These are phyloP conservation scores for Xerocomus amazonicus DNA, from an alignment of 1,284 basidiomycete species.

Conservation along the genomic window DNA sequence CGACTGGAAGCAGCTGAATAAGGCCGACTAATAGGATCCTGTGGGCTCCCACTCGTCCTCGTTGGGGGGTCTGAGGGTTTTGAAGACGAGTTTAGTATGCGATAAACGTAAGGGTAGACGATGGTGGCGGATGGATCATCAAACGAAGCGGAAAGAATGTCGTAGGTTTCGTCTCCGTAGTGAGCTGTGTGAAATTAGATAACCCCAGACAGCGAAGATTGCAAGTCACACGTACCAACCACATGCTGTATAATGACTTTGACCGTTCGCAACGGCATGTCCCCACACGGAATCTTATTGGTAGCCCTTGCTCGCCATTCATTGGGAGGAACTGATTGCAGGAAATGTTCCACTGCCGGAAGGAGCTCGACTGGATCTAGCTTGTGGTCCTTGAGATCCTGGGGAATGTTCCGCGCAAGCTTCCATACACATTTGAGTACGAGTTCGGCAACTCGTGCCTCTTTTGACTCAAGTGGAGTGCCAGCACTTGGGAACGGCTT, in stretches of 20 bases:
- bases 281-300: slow-evolving; percentile 89
- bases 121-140: slow-evolving; percentile 82
- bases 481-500: slow-evolving; percentile 77
- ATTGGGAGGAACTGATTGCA: slow-evolving; percentile 90
- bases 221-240: slow-evolving; percentile 62
- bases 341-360: slow-evolving; percentile 91
- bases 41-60: slow-evolving; percentile 39
- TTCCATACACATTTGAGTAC: slow-evolving; percentile 99
- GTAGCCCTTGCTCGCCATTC: slow-evolving; percentile 93
- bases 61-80: slow-evolving; percentile 37
- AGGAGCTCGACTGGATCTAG: slow-evolving; percentile 88
- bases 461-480: slow-evolving; percentile 66
- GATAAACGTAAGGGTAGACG: slow-evolving; percentile 81
- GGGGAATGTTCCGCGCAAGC: slow-evolving; percentile 89
- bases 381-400: slow-evolving; percentile 78
- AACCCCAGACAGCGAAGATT: slow-evolving; percentile 11
- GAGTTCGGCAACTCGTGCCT: slow-evolving; percentile 91
- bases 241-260: slow-evolving; percentile 97
- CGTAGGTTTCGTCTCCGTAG: slow-evolving; percentile 78
- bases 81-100: slow-evolving; percentile 72
- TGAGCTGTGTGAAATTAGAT: slow-evolving; percentile 50
- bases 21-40: slow-evolving; percentile 41
- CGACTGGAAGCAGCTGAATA: slow-evolving; percentile 58
- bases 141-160: slow-evolving; percentile 71
- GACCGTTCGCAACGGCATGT: slow-evolving; percentile 95